Evolutionary conservation across 352 stramenopile species (phyloP).

Genomic region (Bremia lactucae): DNA sequence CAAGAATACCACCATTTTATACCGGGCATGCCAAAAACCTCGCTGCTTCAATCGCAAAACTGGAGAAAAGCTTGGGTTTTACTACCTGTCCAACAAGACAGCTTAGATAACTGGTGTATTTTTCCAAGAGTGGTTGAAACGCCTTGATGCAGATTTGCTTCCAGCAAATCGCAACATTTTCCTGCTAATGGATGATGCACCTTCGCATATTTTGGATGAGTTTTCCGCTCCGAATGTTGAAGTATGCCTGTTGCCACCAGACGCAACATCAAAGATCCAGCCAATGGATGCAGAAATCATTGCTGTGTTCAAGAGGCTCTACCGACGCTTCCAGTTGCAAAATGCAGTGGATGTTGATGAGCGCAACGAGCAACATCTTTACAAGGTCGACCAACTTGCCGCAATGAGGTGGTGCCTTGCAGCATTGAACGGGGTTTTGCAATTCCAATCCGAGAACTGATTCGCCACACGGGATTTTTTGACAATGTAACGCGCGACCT

Average conservation of each 20-base stretch:
- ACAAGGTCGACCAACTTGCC: too few relatives aligned
- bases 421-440: too few relatives aligned
- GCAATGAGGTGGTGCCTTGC: too few relatives aligned
- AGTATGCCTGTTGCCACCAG: neutral
- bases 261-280: slow-evolving; percentile 1
- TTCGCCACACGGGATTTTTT: too few relatives aligned
- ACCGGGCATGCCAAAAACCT: neutral
- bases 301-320: slow-evolving; percentile 1
- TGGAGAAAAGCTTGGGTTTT: neutral
- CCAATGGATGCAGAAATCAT: slow-evolving; percentile 1
- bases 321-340: neutral
- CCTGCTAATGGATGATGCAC: slow-evolving; percentile 1
- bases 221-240: neutral
- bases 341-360: neutral
- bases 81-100: neutral
- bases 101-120: neutral
- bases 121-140: neutral
- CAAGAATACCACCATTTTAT: neutral
- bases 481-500: too few relatives aligned
- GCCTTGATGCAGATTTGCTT: neutral
- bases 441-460: too few relatives aligned
- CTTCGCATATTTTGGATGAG: neutral
- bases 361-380: too few relatives aligned
- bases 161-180: neutral
- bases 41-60: neutral